Percentiles rank a stretch among this genome's conserved stretches.
Evolutionary conservation across 225 moss, liverwort and hornwort genomes (phyloP).

Genomic region (Pseudisothecium myosuroides): DNA sequence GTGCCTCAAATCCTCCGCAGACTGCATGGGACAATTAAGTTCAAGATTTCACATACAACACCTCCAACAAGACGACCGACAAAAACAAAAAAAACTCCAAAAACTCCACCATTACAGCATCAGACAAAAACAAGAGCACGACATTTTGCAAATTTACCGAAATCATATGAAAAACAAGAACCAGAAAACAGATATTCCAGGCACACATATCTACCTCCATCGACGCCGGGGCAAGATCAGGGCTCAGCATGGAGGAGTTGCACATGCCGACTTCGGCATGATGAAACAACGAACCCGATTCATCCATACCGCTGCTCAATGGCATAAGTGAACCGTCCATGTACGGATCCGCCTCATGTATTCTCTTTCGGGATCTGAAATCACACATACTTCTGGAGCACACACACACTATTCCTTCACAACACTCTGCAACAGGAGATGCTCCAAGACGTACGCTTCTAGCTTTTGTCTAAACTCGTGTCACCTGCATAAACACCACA

Average conservation of each 20-base stretch:
- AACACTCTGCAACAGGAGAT: not conserved
- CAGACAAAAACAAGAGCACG: not conserved
- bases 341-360: constrained; percentile 35
- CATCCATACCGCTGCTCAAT: constrained; percentile 19
- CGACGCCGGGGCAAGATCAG: constrained; percentile 19
- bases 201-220: constrained; percentile 18
- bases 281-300: constrained; percentile 31
- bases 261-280: constrained; percentile 31
- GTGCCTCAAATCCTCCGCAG: constrained; percentile 55
- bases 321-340: constrained; percentile 33
- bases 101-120: no score
- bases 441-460: not conserved
- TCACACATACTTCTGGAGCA: constrained; percentile 26
- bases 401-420: not conserved
- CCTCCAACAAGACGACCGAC: no score
- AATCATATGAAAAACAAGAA: not conserved
- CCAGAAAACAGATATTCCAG: not conserved
- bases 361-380: constrained; percentile 44
- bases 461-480: not conserved
- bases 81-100: no score
- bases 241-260: constrained; percentile 25
- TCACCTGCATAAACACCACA: not conserved
- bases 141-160: not conserved
- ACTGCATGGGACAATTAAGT: constrained; percentile 5
- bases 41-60: not conserved